Evolutionary conservation across 2,329 filamentous ascomycete species (phyloP).

Genomic region (Didymella segeticola): DNA sequence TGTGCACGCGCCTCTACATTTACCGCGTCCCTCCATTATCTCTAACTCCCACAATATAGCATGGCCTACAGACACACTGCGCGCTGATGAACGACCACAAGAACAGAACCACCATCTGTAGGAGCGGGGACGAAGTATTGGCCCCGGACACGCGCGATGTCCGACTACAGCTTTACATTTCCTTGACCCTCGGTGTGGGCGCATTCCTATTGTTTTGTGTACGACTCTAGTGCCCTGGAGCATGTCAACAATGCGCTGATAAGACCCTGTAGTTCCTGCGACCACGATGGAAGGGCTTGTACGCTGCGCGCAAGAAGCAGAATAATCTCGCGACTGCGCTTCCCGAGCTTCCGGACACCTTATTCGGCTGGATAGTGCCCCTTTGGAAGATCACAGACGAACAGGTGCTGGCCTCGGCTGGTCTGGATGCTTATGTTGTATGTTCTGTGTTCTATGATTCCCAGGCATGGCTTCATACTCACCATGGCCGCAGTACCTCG

Average conservation of each 20-base stretch:
- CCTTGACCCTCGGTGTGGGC: conserved; percentile 70
- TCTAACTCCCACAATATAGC: neutral
- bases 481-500: conserved; percentile 68
- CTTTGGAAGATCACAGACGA: conserved; percentile 86
- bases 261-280: conserved; percentile 70
- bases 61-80: conserved; percentile 11
- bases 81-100: conserved; percentile 31
- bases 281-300: conserved; percentile 89
- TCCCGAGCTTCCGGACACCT: conserved; percentile 79
- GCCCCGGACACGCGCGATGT: conserved; percentile 53
- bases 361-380: conserved; percentile 92
- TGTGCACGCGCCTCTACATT: conserved; percentile 8
- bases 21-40: conserved; percentile 1
- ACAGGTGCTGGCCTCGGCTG: conserved; percentile 86
- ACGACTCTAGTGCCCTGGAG: conserved; percentile 41
- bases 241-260: conserved; percentile 31
- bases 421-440: conserved; percentile 92
- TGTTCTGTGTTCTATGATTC: conserved; percentile 54
- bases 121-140: conserved; percentile 36
- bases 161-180: conserved; percentile 72
- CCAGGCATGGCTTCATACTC: neutral
- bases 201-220: conserved; percentile 82
- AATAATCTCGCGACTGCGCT: conserved; percentile 69
- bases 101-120: conserved; percentile 22
- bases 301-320: conserved; percentile 84